Evolutionary conservation across 345 rosid species (phyloP).

Genomic region (Euclidium syriacum): DNA sequence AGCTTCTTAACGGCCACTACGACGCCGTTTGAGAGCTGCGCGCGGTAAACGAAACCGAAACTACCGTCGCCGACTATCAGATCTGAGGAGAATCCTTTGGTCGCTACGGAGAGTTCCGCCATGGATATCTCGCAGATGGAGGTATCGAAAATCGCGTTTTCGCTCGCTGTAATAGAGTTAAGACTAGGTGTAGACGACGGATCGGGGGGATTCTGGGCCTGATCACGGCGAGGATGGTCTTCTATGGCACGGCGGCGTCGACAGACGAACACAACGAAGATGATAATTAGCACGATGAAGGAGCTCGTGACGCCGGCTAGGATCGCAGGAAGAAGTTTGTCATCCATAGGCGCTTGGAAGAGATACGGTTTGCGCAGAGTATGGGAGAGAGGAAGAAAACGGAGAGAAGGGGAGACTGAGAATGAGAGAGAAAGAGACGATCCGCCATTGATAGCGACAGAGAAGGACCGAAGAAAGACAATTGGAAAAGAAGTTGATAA

Average conservation of each 20-base stretch:
- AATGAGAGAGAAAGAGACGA: neutral
- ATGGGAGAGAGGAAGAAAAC: too few species aligned
- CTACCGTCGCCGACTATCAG: constrained; percentile 86
- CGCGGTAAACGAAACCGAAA: constrained; percentile 78
- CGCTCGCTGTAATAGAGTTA: constrained; percentile 20
- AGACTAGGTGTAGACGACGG: constrained; percentile 12
- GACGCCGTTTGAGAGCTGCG: constrained; percentile 45
- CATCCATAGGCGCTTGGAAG: constrained; percentile 18
- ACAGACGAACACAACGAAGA: constrained; percentile 27
- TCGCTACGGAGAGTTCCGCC: constrained; percentile 54
- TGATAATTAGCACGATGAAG: constrained; percentile 24
- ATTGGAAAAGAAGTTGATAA: constrained; percentile 11
- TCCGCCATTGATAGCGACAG: constrained; percentile 30
- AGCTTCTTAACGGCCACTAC: constrained; percentile 83
- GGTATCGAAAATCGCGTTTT: constrained; percentile 60
- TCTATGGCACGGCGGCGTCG: neutral
- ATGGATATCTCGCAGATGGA: constrained; percentile 52
- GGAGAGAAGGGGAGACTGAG: neutral
- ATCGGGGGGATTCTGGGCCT: neutral
- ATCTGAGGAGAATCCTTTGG: constrained; percentile 61
- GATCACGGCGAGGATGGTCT: constrained; percentile 23
- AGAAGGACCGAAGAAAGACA: neutral
- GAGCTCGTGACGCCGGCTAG: constrained; percentile 34
- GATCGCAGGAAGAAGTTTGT: neutral
- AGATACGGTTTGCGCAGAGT: neutral